phyloP scores from a whole-genome alignment of 768 basidiomycete species.

The Bullera alba region DNA sequence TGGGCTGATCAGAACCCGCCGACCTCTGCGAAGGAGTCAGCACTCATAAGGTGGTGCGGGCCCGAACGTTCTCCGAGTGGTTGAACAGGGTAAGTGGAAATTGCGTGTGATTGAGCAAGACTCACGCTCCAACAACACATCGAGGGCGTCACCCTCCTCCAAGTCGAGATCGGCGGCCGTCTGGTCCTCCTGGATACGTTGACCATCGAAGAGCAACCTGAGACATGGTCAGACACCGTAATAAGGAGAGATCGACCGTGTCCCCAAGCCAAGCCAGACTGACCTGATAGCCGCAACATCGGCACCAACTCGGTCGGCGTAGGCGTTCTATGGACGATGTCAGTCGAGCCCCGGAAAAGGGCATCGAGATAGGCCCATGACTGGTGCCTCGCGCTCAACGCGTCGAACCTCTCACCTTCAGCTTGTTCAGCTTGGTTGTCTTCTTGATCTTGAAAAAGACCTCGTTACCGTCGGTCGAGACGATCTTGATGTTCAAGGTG shows the following conservation, averaged over 20 bases:
- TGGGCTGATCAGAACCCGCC: too few relatives aligned
- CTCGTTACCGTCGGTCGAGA: constrained; percentile 59
- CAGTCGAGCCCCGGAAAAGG: too few relatives aligned
- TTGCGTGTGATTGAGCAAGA: too few relatives aligned
- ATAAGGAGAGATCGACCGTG: background rate
- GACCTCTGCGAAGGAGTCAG: too few relatives aligned
- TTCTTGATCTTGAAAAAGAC: constrained; percentile 97
- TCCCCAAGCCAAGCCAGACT: constrained; percentile 34
- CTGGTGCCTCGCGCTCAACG: too few relatives aligned
- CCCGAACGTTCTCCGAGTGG: too few relatives aligned
- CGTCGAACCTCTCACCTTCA: constrained; percentile 66
- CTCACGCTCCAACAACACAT: constrained; percentile 91
- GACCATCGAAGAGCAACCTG: constrained; percentile 88
- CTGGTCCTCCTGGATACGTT: constrained; percentile 77
- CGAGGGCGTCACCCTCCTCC: constrained; percentile 81
- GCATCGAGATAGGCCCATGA: too few relatives aligned
- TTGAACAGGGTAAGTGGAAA: too few relatives aligned
- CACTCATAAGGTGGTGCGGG: too few relatives aligned
- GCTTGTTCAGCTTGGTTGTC: constrained; percentile 82
- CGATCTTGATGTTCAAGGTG: constrained; percentile 42
- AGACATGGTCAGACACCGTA: background rate
- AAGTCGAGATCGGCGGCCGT: constrained; percentile 77
- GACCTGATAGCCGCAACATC: constrained; percentile 81
- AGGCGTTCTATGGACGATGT: constrained; percentile 53
- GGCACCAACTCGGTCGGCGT: constrained; percentile 86